These are phyloP conservation scores for Hemisphaericaspora lyxosophila DNA, from an alignment of 1,139 yeast species.

Conservation along the genomic window DNA sequence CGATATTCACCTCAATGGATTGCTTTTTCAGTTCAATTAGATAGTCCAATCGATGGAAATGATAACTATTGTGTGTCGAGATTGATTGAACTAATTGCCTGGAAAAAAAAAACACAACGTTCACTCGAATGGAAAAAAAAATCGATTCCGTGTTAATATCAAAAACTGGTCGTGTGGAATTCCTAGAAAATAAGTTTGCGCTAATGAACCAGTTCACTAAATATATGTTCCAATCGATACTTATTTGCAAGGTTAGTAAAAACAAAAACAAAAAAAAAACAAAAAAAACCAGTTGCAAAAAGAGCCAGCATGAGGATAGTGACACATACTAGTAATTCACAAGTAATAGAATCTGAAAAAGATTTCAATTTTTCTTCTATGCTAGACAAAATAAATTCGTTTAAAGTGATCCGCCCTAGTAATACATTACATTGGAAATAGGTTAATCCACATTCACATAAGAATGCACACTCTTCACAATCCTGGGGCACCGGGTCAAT, in stretches of 20 bases:
- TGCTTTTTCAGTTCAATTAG: not conserved
- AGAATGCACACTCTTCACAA: constrained; percentile 5
- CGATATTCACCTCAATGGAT: not conserved
- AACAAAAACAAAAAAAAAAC: no score
- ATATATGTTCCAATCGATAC: constrained; percentile 8
- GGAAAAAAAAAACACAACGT: not conserved
- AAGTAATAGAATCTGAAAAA: constrained; percentile 7
- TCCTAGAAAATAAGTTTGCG: not conserved
- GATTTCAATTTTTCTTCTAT: constrained; percentile 7
- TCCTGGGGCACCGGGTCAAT: not conserved
- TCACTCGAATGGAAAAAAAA: constrained; percentile 1
- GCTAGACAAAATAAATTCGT: constrained; percentile 6
- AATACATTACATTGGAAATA: constrained; percentile 11
- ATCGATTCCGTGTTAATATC: constrained; percentile 1
- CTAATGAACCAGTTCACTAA: constrained; percentile 1
- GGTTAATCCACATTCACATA: constrained; percentile 13
- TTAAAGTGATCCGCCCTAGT: constrained; percentile 5
- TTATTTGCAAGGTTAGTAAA: constrained; percentile 9
- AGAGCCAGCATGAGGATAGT: not conserved
- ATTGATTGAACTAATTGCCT: not conserved
- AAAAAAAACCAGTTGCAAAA: no score
- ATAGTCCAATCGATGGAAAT: not conserved
- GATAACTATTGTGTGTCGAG: not conserved
- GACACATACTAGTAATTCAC: constrained; percentile 8
- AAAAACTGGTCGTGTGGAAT: not conserved